These are phyloP conservation scores for Agrocybe chaxingu DNA, from an alignment of 768 basidiomycete genomes.

Conservation along the genomic window DNA sequence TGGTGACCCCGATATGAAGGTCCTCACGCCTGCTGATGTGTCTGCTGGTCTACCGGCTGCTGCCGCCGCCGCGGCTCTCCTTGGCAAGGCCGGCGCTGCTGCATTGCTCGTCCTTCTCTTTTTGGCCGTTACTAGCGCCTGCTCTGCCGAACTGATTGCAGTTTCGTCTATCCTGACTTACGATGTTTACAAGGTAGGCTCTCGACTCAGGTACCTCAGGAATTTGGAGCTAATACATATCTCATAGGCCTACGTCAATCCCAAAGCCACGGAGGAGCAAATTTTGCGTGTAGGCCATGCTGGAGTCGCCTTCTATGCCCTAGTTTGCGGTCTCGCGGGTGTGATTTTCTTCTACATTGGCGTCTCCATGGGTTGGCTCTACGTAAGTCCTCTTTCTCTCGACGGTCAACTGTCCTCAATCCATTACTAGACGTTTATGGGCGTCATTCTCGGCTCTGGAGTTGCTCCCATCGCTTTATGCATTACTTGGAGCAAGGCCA, in stretches of 20 bases:
- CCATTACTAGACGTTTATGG: slow-evolving; percentile 72
- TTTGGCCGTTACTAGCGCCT: slow-evolving; percentile 75
- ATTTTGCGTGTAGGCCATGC: slow-evolving; percentile 66
- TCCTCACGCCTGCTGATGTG: slow-evolving; percentile 57
- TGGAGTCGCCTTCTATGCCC: slow-evolving; percentile 66
- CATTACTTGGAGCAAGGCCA: slow-evolving; percentile 83
- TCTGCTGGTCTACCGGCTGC: slow-evolving; percentile 87
- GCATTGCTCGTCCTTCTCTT: slow-evolving; percentile 81
- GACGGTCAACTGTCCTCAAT: neutral
- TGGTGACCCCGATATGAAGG: slow-evolving; percentile 51
- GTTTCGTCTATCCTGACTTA: slow-evolving; percentile 83
- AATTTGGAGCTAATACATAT: neutral
- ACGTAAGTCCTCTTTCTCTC: slow-evolving; percentile 45
- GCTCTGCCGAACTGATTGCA: slow-evolving; percentile 88
- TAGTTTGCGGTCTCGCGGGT: slow-evolving; percentile 81
- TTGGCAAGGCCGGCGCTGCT: slow-evolving; percentile 78
- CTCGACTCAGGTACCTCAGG: neutral
- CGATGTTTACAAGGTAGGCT: slow-evolving; percentile 72
- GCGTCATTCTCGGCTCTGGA: slow-evolving; percentile 78
- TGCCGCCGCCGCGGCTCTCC: slow-evolving; percentile 76
- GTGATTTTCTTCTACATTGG: slow-evolving; percentile 88
- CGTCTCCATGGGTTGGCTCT: slow-evolving; percentile 92
- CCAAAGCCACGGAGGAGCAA: slow-evolving; percentile 70
- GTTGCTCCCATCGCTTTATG: slow-evolving; percentile 87
- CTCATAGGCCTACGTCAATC: slow-evolving; percentile 65